A percentile compares a stretch with the other conserved stretches of the same genome.
Conservation (phyloP, 1,139 yeast genomes). For the Yamadazyma triangularis region DNA sequence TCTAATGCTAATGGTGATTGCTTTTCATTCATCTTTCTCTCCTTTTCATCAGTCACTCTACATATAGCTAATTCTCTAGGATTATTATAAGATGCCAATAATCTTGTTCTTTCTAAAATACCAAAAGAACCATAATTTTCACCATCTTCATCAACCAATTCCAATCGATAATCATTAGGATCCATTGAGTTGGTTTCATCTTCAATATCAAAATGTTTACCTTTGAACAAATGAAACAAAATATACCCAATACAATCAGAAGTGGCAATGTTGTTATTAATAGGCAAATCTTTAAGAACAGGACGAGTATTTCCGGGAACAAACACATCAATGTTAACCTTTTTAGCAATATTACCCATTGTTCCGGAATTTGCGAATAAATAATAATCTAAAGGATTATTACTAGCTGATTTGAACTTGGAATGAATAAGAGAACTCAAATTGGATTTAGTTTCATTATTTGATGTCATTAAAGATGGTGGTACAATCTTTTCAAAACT, state of each 20-base stretch:
- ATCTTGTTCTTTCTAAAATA: slow-evolving; percentile 52
- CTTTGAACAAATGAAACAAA: slow-evolving; percentile 26
- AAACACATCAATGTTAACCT: slow-evolving; percentile 26
- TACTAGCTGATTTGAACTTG: slow-evolving; percentile 29
- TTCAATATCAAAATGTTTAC: background rate
- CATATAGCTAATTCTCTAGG: slow-evolving; percentile 66
- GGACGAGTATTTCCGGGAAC: slow-evolving; percentile 34
- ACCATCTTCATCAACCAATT: slow-evolving; percentile 74
- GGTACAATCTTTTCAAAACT: slow-evolving; percentile 23
- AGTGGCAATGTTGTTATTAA: slow-evolving; percentile 46
- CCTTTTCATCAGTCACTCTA: slow-evolving; percentile 32
- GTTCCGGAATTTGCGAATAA: slow-evolving; percentile 36
- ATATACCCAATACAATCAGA: slow-evolving; percentile 64
- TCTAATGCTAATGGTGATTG: slow-evolving; percentile 52
- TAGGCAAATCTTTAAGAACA: slow-evolving; percentile 25
- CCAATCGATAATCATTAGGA: slow-evolving; percentile 66
- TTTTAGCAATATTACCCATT: slow-evolving; percentile 20
- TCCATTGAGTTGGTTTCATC: slow-evolving; percentile 16
- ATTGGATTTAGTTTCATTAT: slow-evolving; percentile 16
- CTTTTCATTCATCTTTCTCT: slow-evolving; percentile 32
- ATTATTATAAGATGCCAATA: slow-evolving; percentile 51
- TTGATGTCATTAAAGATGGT: background rate
- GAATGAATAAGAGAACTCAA: slow-evolving; percentile 40
- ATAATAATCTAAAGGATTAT: slow-evolving; percentile 52
- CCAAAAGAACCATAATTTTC: slow-evolving; percentile 78